phyloP scores from a whole-genome alignment of 169 alveolate genomes.

The Plasmodium cynomolgi region DNA sequence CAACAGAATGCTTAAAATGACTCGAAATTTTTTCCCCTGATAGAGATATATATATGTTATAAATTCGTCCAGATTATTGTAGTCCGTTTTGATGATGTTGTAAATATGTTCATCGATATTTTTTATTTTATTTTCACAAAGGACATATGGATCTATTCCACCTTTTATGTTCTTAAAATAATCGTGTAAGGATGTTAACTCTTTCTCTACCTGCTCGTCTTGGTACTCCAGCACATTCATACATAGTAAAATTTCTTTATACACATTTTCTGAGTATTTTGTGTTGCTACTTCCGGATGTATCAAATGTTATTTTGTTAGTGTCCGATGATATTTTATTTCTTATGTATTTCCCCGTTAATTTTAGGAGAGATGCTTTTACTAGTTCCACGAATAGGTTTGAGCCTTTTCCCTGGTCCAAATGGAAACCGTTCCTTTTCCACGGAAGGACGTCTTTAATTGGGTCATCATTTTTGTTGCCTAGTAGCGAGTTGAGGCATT shows the following conservation, averaged over 20 bases:
- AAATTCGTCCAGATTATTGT: conserved; percentile 64
- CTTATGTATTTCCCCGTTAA: conserved; percentile 15
- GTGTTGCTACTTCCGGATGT: neutral
- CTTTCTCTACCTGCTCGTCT: conserved; percentile 41
- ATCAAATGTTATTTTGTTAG: neutral
- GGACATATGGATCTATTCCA: conserved; percentile 35
- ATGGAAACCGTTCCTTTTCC: neutral
- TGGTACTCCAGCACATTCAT: conserved; percentile 36
- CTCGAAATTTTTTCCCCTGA: conserved; percentile 63
- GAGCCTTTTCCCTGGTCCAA: neutral
- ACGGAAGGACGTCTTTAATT: neutral
- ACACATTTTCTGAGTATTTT: conserved; percentile 2
- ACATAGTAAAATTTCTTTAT: conserved; percentile 55
- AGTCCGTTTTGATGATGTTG: conserved; percentile 70
- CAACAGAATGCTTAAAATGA: conserved; percentile 45
- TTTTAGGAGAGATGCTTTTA: conserved; percentile 6
- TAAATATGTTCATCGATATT: conserved; percentile 60
- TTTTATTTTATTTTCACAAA: conserved; percentile 70
- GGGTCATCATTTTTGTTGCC: conserved; percentile 6
- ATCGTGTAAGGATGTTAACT: conserved; percentile 17
- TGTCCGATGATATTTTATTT: neutral
- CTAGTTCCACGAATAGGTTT: conserved; percentile 5
- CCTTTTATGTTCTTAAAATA: conserved; percentile 42
- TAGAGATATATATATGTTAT: conserved; percentile 53
- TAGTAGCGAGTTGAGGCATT: conserved; percentile 38